Evolutionary conservation across 2,329 filamentous ascomycete genomes (phyloP), one percentile per base, ranked within the genome.

Genomic region (Thielaviopsis populi): DNA sequence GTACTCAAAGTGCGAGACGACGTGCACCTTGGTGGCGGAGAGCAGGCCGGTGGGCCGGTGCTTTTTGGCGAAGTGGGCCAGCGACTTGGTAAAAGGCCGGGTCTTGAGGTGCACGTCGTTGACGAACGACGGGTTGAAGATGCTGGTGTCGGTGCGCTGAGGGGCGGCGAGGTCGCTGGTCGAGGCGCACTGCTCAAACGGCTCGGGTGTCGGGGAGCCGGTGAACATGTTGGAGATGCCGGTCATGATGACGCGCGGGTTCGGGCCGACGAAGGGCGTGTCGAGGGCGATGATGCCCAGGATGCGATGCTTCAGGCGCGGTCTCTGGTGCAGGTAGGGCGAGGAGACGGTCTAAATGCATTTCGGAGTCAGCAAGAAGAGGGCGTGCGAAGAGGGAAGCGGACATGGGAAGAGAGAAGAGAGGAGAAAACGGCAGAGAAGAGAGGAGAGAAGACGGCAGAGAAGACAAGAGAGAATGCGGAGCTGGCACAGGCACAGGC

Each of bases 251-350:
- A 96, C 87, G 5, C 91, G 88, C 1, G 90, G 91, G 73, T 96
- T 90, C 71, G 96, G 86, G 2, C 91, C 91, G 5, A 96, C 77
- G 65, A 95, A 90, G 0, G 91, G 91, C 0, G 88, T 87, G 73
- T 96, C 91, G 59, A 95, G 86, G 64, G 88, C 88, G 64, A 96
- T 78, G 3, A 85, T 85, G 0, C 91, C 91, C 37, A 96, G 74
- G 48, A 96, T 87, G 10, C 84, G 82, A 75, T 95, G 89, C 67
- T 83, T 84, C 68, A 88, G 83, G 19, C 17, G 24, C 7, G 53
- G 53, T 7, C 53, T 4, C 8, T 33, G 53, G 30, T 17, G 53
- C 15, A 56, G 40, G n/a, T 22, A 19, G 22, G 17, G 27, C 13
- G 27, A 15, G 13, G 27, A 27, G 27, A 15, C 17, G 8, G 53